Evolutionary conservation across 768 basidiomycete genomes (phyloP).

Genomic region (Tubosaeta sp.): DNA sequence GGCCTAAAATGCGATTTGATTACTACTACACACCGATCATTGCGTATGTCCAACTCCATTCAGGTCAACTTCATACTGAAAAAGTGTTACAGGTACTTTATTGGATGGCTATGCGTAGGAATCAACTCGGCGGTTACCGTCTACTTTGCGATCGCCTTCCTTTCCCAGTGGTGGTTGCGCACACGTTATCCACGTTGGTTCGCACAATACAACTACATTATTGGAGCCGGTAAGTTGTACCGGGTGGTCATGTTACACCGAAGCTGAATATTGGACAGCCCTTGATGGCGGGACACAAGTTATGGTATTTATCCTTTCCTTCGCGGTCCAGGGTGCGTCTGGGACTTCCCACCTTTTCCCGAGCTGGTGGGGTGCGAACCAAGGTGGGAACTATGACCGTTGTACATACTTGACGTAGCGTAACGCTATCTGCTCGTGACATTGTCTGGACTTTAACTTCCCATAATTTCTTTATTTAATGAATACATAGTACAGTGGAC

Average conservation of each 20-base stretch:
- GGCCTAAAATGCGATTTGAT: conserved; percentile 29
- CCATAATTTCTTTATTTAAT: too few species aligned
- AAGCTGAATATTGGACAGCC: conserved; percentile 13
- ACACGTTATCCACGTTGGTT: conserved; percentile 62
- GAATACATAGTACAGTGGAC: too few species aligned
- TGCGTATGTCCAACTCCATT: conserved; percentile 11
- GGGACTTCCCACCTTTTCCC: conserved; percentile 49
- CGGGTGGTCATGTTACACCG: background rate
- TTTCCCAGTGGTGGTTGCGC: conserved; percentile 59
- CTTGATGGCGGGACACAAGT: conserved; percentile 43
- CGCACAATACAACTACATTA: conserved; percentile 60
- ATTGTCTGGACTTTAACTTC: too few species aligned
- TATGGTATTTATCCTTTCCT: conserved; percentile 52
- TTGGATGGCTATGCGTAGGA: conserved; percentile 45
- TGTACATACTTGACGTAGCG: background rate
- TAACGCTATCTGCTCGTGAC: too few species aligned
- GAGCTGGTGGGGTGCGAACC: background rate
- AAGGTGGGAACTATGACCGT: conserved; percentile 9
- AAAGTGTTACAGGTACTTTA: conserved; percentile 28
- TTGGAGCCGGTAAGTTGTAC: conserved; percentile 48
- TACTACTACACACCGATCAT: conserved; percentile 34
- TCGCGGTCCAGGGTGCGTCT: conserved; percentile 48
- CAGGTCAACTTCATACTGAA: conserved; percentile 2
- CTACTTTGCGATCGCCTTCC: conserved; percentile 47
- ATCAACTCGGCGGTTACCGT: conserved; percentile 50